Conservation (phyloP, 1,284 basidiomycete species). For the Meripilus lineatus region DNA sequence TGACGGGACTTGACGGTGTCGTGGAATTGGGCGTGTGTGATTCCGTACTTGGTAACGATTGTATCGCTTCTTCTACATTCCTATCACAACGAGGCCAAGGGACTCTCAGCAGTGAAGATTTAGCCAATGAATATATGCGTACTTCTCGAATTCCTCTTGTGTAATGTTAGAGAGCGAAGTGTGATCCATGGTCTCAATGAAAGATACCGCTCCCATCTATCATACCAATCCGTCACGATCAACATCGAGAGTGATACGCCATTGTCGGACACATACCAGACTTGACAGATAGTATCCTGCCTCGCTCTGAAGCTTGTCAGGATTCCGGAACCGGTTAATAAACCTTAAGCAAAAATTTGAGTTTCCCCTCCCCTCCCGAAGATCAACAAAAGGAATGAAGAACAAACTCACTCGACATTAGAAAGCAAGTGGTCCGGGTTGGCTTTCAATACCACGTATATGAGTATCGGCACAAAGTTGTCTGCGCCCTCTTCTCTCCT, state of each 20-base stretch:
- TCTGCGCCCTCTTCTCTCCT: constrained; percentile 80
- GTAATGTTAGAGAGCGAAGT: constrained; percentile 89
- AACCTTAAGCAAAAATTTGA: constrained; percentile 50
- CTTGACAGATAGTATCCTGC: constrained; percentile 97
- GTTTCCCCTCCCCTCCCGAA: background rate
- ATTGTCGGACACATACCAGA: constrained; percentile 49
- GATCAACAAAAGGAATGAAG: background rate
- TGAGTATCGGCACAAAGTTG: constrained; percentile 91
- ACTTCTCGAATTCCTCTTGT: constrained; percentile 89
- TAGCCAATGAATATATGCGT: constrained; percentile 21
- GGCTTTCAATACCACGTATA: constrained; percentile 90
- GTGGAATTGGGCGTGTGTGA: constrained; percentile 42
- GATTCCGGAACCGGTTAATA: constrained; percentile 92
- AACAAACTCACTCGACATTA: constrained; percentile 78
- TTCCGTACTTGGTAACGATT: constrained; percentile 60
- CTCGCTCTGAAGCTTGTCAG: constrained; percentile 88
- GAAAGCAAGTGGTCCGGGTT: constrained; percentile 93
- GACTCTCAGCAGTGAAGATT: background rate
- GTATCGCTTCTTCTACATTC: constrained; percentile 84
- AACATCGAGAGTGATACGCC: background rate
- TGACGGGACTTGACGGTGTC: constrained; percentile 17
- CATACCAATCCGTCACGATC: background rate
- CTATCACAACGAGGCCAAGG: constrained; percentile 26
- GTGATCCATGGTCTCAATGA: constrained; percentile 97
- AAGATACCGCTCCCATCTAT: constrained; percentile 88